Conservation (phyloP, 768 basidiomycete species). For the Zangia roseola region DNA sequence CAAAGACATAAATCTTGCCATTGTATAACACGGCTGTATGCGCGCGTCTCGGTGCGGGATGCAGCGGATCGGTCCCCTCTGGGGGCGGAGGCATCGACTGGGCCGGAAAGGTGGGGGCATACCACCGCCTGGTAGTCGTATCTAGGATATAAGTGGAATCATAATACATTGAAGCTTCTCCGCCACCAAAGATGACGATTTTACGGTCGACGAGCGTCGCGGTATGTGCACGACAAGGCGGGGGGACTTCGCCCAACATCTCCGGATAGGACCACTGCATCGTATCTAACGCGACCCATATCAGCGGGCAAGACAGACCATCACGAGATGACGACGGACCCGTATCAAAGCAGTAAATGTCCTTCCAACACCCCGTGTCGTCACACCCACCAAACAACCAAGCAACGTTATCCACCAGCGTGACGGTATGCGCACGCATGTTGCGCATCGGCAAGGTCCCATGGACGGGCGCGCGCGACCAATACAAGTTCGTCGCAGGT, state of each 20-base stretch:
- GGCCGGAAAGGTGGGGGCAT: conserved; percentile 39
- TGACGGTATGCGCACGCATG: conserved; percentile 82
- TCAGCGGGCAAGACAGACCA: background rate
- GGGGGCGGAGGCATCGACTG: conserved; percentile 8
- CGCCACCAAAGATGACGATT: conserved; percentile 85
- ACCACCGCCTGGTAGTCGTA: conserved; percentile 70
- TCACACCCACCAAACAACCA: conserved; percentile 94
- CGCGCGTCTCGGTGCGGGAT: conserved; percentile 74
- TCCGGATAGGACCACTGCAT: conserved; percentile 87
- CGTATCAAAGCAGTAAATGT: conserved; percentile 83
- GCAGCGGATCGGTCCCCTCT: conserved; percentile 12
- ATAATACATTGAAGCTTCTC: conserved; percentile 79
- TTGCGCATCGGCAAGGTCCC: conserved; percentile 63
- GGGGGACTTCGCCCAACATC: conserved; percentile 73
- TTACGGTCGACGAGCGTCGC: conserved; percentile 80
- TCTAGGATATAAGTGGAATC: conserved; percentile 83
- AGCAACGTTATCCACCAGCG: conserved; percentile 74
- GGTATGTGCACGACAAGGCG: conserved; percentile 85
- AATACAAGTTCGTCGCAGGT: conserved; percentile 79
- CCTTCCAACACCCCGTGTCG: conserved; percentile 68
- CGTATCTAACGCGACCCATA: conserved; percentile 52
- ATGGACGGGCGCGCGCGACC: conserved; percentile 81
- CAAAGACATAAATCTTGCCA: conserved; percentile 80
- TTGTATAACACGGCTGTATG: conserved; percentile 80
- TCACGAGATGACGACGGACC: conserved; percentile 41